These are phyloP conservation scores for Cyberlindnera japonica DNA, from an alignment of 805 yeast species.

Conservation along the genomic window DNA sequence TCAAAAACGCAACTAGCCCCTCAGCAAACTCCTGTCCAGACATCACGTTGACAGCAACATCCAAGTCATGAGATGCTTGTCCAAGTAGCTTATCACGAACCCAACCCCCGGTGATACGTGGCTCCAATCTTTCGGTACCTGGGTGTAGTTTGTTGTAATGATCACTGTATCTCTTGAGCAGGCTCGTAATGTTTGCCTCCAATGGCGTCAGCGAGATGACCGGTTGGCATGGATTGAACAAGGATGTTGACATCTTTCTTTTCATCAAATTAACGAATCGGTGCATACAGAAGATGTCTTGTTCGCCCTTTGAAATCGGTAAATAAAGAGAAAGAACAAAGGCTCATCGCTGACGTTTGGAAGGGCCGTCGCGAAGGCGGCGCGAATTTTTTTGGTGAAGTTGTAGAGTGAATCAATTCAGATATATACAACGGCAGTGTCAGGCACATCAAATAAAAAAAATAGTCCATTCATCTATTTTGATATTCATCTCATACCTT, in stretches of 20 bases:
- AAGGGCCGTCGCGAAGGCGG: neutral
- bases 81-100: conserved; percentile 92
- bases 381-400: conserved; percentile 1
- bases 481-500: too few species aligned
- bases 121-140: conserved; percentile 34
- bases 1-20: conserved; percentile 50
- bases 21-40: conserved; percentile 86
- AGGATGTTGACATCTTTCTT: conserved; percentile 14
- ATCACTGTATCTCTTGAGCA: conserved; percentile 1
- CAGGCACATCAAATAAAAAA: too few species aligned
- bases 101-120: conserved; percentile 97
- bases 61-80: conserved; percentile 77
- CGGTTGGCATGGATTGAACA: conserved; percentile 13
- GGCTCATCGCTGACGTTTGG: too few species aligned
- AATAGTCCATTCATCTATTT: too few species aligned
- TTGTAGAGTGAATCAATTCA: too few species aligned
- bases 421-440: too few species aligned
- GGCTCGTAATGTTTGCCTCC: conserved; percentile 28
- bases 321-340: neutral
- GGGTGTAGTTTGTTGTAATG: conserved; percentile 3
- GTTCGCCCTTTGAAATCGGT: too few species aligned
- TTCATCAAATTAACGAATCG: conserved; percentile 7
- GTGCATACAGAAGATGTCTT: neutral
- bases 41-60: conserved; percentile 80
- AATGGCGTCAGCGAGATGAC: conserved; percentile 35